Evolutionary conservation across 345 rosid genomes (phyloP).

Genomic region (Salix suchowensis): DNA sequence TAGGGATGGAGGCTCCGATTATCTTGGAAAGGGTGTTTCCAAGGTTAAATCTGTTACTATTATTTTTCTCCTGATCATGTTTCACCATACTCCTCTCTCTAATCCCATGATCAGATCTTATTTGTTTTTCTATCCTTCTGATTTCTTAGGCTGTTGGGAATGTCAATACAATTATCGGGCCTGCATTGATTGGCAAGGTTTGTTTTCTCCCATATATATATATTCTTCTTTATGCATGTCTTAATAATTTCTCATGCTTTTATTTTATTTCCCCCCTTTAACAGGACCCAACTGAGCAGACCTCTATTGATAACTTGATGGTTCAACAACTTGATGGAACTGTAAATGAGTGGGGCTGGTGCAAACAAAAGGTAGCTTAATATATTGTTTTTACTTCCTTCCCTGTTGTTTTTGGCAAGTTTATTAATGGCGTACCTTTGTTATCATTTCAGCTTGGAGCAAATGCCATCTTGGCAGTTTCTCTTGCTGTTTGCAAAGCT

Average conservation of each 20-base stretch:
- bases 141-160: constrained; percentile 51
- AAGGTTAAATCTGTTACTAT: constrained; percentile 31
- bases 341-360: constrained; percentile 78
- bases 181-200: constrained; percentile 69
- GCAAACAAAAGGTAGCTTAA: constrained; percentile 57
- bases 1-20: constrained; percentile 65
- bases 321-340: constrained; percentile 76
- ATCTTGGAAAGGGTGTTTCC: constrained; percentile 65
- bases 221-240: not conserved
- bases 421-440: not conserved
- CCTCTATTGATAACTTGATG: constrained; percentile 50
- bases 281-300: constrained; percentile 60
- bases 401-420: not conserved
- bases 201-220: not conserved
- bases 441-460: constrained; percentile 52
- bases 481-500: constrained; percentile 70
- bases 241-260: not conserved
- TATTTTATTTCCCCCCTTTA: not conserved
- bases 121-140: not conserved
- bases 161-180: constrained; percentile 54
- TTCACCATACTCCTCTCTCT: not conserved
- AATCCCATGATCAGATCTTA: not conserved
- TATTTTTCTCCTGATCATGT: not conserved
- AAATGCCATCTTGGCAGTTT: constrained; percentile 68
- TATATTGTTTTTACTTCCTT: not conserved